These are phyloP conservation scores for Starmerella potacharoeniae DNA, from an alignment of 805 yeast species.

Conservation along the genomic window DNA sequence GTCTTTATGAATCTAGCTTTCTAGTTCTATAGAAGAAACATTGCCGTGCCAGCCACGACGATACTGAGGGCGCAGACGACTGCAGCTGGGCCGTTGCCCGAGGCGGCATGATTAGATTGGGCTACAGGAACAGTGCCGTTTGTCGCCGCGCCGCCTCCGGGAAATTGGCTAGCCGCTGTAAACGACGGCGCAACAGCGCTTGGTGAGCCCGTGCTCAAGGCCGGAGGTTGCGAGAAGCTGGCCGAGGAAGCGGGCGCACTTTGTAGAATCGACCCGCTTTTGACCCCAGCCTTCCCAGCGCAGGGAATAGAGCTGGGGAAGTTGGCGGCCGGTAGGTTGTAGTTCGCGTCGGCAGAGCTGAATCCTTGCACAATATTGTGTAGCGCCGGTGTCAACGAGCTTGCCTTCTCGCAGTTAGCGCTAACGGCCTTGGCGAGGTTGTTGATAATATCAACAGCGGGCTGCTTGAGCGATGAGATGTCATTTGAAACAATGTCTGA, in stretches of 20 bases:
- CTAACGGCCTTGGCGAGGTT: slow-evolving; percentile 14
- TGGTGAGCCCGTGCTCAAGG: neutral
- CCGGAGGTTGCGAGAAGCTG: neutral
- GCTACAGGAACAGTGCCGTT: neutral
- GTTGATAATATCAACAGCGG: slow-evolving; percentile 18
- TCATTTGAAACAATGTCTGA: slow-evolving; percentile 21
- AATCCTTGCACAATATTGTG: slow-evolving; percentile 10
- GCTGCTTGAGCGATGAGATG: slow-evolving; percentile 15
- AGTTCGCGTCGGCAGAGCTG: slow-evolving; percentile 12
- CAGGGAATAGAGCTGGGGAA: slow-evolving; percentile 3
- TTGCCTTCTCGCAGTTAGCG: slow-evolving; percentile 11
- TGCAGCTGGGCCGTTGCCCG: neutral
- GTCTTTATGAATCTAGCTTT: too few species aligned
- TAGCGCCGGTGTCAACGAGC: slow-evolving; percentile 7
- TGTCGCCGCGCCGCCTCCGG: neutral
- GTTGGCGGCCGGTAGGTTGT: neutral
- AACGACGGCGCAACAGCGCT: neutral
- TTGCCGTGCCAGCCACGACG: too few species aligned
- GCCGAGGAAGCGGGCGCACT: too few species aligned
- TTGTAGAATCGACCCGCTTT: neutral
- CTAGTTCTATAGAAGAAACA: too few species aligned
- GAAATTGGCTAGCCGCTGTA: too few species aligned
- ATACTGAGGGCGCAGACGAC: neutral
- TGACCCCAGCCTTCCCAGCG: neutral
- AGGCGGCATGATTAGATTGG: neutral